Percentiles rank a stretch among this genome's conserved stretches.
These are phyloP conservation scores for Eucalyptus microcorys DNA, from an alignment of 345 rosid species.

Conservation along the genomic window DNA sequence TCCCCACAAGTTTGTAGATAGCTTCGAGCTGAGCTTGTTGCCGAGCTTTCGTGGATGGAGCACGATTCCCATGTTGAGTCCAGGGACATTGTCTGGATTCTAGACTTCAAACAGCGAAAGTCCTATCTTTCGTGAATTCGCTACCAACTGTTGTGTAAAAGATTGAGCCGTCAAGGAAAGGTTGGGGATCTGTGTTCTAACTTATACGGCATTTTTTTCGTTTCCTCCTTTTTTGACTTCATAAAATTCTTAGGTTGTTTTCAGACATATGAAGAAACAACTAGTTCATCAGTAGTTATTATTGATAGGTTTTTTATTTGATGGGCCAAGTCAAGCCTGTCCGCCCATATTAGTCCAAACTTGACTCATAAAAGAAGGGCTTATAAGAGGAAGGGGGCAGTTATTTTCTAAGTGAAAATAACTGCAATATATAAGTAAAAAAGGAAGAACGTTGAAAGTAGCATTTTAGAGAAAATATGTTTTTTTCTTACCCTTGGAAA, in stretches of 20 bases:
- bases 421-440: too few relatives aligned
- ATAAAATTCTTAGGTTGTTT: neutral
- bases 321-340: too few relatives aligned
- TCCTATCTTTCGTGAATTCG: too few relatives aligned
- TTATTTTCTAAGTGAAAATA: too few relatives aligned
- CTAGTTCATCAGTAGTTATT: neutral
- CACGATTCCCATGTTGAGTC: conserved; percentile 39
- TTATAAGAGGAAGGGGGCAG: too few relatives aligned
- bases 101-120: neutral
- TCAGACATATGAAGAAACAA: neutral
- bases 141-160: neutral
- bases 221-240: neutral
- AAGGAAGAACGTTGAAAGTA: too few relatives aligned
- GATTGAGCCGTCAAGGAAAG: neutral
- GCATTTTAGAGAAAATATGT: too few relatives aligned
- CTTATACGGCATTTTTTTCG: neutral
- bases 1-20: neutral
- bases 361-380: too few relatives aligned
- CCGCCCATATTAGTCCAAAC: too few relatives aligned
- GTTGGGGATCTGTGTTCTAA: neutral
- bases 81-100: conserved; percentile 43
- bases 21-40: neutral
- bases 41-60: conserved; percentile 29
- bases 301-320: too few relatives aligned
- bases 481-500: too few relatives aligned